These are phyloP conservation scores for Xylaria scruposa DNA, from an alignment of 495 filamentous ascomycete species.

Conservation along the genomic window DNA sequence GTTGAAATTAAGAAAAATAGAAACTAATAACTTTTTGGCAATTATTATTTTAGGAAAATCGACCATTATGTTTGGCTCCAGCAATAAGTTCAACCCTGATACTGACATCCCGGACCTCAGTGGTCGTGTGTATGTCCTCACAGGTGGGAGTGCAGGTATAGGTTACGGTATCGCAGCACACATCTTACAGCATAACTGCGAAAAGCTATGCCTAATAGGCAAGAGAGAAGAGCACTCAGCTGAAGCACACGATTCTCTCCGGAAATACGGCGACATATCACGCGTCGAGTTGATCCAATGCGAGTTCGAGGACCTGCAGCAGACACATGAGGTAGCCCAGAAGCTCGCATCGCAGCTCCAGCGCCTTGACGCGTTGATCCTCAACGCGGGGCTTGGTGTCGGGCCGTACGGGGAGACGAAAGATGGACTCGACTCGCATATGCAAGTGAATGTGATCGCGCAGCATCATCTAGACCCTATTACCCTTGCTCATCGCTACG, in stretches of 20 bases:
- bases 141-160: conserved; percentile 52
- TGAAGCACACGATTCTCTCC: conserved; percentile 47
- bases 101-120: conserved; percentile 36
- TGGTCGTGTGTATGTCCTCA: conserved; percentile 52
- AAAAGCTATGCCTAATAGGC: conserved; percentile 55
- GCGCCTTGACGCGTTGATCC: conserved; percentile 51
- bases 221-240: conserved; percentile 55
- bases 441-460: conserved; percentile 48
- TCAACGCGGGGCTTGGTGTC: conserved; percentile 51
- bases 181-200: conserved; percentile 57
- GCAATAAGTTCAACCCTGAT: conserved; percentile 52
- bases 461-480: conserved; percentile 50
- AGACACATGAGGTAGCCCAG: conserved; percentile 50
- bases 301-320: conserved; percentile 48
- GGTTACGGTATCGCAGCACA: conserved; percentile 58
- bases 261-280: conserved; percentile 47
- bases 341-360: conserved; percentile 40
- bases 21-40: not conserved
- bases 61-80: conserved; percentile 34
- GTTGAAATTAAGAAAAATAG: not conserved
- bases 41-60: not conserved
- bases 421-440: conserved; percentile 49
- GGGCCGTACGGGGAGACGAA: conserved; percentile 42
- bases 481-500: conserved; percentile 45
- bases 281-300: conserved; percentile 53